Evolutionary conservation across 768 basidiomycete genomes (phyloP).

Genomic region (Candolleomyces eurysporus): DNA sequence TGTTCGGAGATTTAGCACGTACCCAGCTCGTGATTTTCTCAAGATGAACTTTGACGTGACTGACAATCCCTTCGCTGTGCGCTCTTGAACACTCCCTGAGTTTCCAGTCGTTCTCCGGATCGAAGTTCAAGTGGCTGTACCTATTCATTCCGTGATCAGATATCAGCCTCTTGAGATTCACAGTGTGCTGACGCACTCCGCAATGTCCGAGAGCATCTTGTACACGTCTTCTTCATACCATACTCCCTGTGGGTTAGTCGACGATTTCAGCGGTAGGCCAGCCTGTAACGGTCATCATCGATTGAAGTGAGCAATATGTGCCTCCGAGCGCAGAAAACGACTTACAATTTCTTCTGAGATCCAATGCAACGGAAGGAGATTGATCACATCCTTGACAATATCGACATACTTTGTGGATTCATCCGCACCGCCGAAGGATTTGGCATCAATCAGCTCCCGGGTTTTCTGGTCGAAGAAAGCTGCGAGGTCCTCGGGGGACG

Average conservation of each 20-base stretch:
- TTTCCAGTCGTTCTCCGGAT: slow-evolving; percentile 46
- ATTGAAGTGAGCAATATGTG: too few relatives aligned
- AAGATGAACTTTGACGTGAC: slow-evolving; percentile 29
- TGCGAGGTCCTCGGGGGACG: slow-evolving; percentile 16
- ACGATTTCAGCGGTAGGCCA: slow-evolving; percentile 43
- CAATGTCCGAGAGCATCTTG: slow-evolving; percentile 45
- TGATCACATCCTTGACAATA: slow-evolving; percentile 66
- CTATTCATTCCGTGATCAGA: slow-evolving; percentile 18
- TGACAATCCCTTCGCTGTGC: slow-evolving; percentile 27
- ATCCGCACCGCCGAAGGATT: slow-evolving; percentile 31
- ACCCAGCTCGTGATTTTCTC: slow-evolving; percentile 22
- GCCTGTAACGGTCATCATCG: slow-evolving; percentile 23
- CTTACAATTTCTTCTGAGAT: slow-evolving; percentile 56
- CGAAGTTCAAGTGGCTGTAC: slow-evolving; percentile 45
- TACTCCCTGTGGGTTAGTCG: slow-evolving; percentile 23
- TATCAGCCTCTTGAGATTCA: background rate
- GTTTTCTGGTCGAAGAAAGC: slow-evolving; percentile 34
- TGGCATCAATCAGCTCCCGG: slow-evolving; percentile 29
- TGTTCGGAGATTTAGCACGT: slow-evolving; percentile 4
- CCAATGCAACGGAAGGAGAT: slow-evolving; percentile 61
- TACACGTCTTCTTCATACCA: slow-evolving; percentile 40
- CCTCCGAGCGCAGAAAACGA: slow-evolving; percentile 1
- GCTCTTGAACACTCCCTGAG: slow-evolving; percentile 38
- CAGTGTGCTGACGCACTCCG: slow-evolving; percentile 35
- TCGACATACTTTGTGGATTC: slow-evolving; percentile 41